phyloP scores from a whole-genome alignment of 2,329 filamentous ascomycete species.

The Claviceps sorghi region DNA sequence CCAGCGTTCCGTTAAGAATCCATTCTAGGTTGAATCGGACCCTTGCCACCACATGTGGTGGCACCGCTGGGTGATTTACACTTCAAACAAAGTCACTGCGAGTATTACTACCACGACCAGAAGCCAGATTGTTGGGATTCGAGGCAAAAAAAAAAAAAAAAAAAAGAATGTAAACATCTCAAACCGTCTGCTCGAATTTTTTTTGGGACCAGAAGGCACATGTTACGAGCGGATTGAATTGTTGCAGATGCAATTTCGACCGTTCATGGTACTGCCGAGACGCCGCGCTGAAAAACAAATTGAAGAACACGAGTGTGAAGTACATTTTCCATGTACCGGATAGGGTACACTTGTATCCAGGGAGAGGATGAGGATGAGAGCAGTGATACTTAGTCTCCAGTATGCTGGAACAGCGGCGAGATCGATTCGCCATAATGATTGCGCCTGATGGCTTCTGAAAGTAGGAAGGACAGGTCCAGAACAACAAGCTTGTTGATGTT shows the following conservation, averaged over 20 bases:
- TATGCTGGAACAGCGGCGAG: conserved; percentile 53
- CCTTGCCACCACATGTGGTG: conserved; percentile 59
- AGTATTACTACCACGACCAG: background rate
- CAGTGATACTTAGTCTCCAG: conserved; percentile 30
- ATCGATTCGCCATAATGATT: conserved; percentile 93
- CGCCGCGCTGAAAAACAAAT: conserved; percentile 21
- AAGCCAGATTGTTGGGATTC: background rate
- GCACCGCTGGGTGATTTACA: conserved; percentile 49
- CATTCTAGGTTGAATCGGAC: conserved; percentile 51
- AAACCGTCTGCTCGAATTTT: background rate
- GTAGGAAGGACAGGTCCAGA: conserved; percentile 73
- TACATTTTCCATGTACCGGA: background rate
- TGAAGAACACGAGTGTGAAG: background rate
- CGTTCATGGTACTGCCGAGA: conserved; percentile 10
- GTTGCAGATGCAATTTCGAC: background rate
- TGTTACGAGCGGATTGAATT: background rate
- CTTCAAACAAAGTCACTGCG: background rate
- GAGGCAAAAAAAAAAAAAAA: background rate
- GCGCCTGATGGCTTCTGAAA: conserved; percentile 83
- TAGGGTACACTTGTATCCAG: conserved; percentile 3
- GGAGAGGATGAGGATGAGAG: background rate
- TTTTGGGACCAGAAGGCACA: background rate
- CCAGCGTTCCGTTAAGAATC: conserved; percentile 76
- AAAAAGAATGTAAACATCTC: background rate
- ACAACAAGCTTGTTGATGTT: conserved; percentile 72